Evolutionary conservation across 495 filamentous ascomycete species (phyloP).

Genomic region (Penicillium cataractarum): DNA sequence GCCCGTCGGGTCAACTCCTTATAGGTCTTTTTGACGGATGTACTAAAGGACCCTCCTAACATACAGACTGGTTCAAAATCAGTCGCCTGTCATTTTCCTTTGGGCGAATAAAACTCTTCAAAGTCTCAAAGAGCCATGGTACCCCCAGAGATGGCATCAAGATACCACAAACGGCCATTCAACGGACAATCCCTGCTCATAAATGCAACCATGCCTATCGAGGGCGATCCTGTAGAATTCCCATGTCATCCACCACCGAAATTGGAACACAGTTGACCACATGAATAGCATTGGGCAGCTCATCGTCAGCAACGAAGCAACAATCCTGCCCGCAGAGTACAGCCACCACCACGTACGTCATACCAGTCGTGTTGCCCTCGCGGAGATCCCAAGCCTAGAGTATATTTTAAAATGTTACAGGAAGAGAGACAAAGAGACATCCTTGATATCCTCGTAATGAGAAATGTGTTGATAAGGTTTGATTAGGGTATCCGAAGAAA

Average conservation of each 20-base stretch:
- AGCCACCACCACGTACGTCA: conserved; percentile 4
- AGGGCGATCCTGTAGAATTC: no score
- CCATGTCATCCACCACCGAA: background rate
- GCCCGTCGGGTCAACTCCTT: no score
- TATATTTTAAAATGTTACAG: background rate
- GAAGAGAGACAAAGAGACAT: no score
- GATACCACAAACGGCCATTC: background rate
- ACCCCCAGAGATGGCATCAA: background rate
- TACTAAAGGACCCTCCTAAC: no score
- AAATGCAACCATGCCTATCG: background rate
- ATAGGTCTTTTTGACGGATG: no score
- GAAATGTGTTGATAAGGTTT: background rate
- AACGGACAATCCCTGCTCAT: background rate
- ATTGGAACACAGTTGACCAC: background rate
- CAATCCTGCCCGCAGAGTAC: background rate
- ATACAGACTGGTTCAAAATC: no score
- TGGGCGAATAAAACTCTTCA: background rate
- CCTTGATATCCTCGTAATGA: background rate
- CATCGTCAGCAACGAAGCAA: background rate
- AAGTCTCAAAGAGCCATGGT: background rate
- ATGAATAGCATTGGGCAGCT: background rate
- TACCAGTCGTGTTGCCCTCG: background rate
- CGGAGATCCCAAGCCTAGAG: no score
- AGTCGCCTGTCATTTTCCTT: no score
- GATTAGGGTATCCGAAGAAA: conserved; percentile 8